phyloP scores from a whole-genome alignment of 2,329 filamentous ascomycete genomes.

The Paracoccidioides brasiliensis region DNA sequence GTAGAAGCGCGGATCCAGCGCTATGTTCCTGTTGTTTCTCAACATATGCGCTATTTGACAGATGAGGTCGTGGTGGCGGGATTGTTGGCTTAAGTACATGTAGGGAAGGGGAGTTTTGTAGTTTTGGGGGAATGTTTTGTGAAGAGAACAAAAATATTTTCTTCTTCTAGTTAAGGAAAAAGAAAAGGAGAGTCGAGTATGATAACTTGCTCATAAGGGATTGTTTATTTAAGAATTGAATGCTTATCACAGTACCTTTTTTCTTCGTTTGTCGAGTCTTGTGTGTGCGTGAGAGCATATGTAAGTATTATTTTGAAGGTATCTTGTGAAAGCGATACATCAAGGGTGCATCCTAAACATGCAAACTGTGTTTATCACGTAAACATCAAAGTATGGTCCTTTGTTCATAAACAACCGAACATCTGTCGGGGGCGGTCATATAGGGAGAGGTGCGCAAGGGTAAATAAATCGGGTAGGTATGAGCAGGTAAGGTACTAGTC shows the following conservation, averaged over 20 bases:
- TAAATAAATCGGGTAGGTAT: background rate
- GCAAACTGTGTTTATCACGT: background rate
- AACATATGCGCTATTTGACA: conserved; percentile 28
- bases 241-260: conserved; percentile 2
- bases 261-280: background rate
- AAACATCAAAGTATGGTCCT: no score
- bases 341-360: background rate
- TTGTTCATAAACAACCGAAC: background rate
- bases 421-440: background rate
- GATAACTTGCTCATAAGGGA: background rate
- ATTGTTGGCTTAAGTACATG: conserved; percentile 30
- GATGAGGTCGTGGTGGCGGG: conserved; percentile 29
- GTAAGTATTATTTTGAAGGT: background rate
- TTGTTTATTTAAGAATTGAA: background rate
- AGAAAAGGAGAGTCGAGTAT: background rate
- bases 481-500: background rate
- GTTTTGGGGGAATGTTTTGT: background rate
- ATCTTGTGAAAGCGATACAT: background rate
- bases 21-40: conserved; percentile 27
- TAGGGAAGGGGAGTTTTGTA: conserved; percentile 9
- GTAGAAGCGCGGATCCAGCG: conserved; percentile 30
- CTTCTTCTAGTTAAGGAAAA: no score
- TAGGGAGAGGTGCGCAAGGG: background rate
- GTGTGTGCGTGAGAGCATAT: background rate
- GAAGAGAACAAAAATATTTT: background rate